These are phyloP conservation scores for Dendrostoma leiphaemia DNA, from an alignment of 2,329 filamentous ascomycete genomes.

Conservation along the genomic window DNA sequence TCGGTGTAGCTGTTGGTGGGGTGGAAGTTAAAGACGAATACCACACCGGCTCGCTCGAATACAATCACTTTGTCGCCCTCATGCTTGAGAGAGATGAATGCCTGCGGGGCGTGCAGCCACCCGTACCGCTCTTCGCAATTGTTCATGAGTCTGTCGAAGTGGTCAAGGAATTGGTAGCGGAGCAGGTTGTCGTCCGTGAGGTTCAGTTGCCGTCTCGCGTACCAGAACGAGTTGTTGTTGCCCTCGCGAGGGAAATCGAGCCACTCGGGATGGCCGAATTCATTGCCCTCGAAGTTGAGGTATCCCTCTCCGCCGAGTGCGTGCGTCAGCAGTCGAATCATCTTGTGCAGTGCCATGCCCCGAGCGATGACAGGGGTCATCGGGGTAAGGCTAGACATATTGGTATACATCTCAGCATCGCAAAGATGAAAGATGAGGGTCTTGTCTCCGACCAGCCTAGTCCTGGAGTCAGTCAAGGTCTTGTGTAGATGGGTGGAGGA, in stretches of 20 bases:
- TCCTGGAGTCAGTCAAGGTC: conserved; percentile 20
- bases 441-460: conserved; percentile 93
- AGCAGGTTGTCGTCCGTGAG: conserved; percentile 82
- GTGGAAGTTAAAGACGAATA: conserved; percentile 98
- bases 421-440: conserved; percentile 97
- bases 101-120: conserved; percentile 83
- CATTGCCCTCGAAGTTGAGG: conserved; percentile 98
- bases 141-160: conserved; percentile 94
- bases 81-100: conserved; percentile 91
- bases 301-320: conserved; percentile 91
- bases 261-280: conserved; percentile 98
- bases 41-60: conserved; percentile 84
- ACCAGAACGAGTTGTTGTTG: conserved; percentile 92
- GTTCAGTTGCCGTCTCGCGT: conserved; percentile 90
- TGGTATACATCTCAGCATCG: conserved; percentile 94
- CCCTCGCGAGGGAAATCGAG: conserved; percentile 95
- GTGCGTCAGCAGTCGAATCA: conserved; percentile 94
- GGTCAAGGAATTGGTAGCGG: conserved; percentile 87
- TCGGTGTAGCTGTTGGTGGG: conserved; percentile 81
- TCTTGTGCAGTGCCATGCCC: conserved; percentile 91
- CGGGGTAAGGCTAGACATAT: conserved; percentile 88
- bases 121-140: conserved; percentile 81
- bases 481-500: conserved; percentile 23
- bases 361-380: conserved; percentile 86
- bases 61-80: conserved; percentile 92